These are phyloP conservation scores for Ustilago shanxiensis DNA, from an alignment of 1,284 basidiomycete genomes.

Conservation along the genomic window DNA sequence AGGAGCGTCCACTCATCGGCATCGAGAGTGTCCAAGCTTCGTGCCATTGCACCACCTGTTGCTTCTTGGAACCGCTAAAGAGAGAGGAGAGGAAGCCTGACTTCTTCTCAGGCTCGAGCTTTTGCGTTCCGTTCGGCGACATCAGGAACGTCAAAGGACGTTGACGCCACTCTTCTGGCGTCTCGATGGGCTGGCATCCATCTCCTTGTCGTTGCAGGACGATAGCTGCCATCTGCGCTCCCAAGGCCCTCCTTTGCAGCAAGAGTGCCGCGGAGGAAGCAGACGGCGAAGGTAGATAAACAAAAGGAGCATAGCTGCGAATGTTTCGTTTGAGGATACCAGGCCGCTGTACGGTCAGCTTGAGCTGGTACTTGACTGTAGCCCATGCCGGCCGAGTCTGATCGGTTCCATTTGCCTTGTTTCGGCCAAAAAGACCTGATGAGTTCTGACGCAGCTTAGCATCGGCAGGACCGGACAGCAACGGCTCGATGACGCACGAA, in stretches of 20 bases:
- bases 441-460: constrained; percentile 19
- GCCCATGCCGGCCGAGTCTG: constrained; percentile 48
- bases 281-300: constrained; percentile 62
- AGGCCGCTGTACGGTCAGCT: constrained; percentile 59
- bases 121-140: constrained; percentile 26
- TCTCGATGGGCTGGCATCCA: constrained; percentile 30
- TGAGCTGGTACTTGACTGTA: constrained; percentile 64
- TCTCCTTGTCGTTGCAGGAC: constrained; percentile 27
- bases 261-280: constrained; percentile 28
- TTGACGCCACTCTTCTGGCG: constrained; percentile 27
- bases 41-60: constrained; percentile 18
- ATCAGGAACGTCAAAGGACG: constrained; percentile 24
- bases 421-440: constrained; percentile 34
- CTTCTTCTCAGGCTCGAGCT: constrained; percentile 27
- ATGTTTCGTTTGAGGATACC: constrained; percentile 60
- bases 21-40: constrained; percentile 51
- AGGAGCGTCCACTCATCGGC: constrained; percentile 36
- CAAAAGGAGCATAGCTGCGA: constrained; percentile 62
- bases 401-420: constrained; percentile 14
- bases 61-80: constrained; percentile 27
- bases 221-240: constrained; percentile 42
- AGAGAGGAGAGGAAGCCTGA: constrained; percentile 22
- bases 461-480: constrained; percentile 29
- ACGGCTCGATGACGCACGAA: constrained; percentile 43
- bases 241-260: constrained; percentile 34